Base-by-base conservation (phyloP, 306 rosid genomes). In the Morella rubra region DNA sequence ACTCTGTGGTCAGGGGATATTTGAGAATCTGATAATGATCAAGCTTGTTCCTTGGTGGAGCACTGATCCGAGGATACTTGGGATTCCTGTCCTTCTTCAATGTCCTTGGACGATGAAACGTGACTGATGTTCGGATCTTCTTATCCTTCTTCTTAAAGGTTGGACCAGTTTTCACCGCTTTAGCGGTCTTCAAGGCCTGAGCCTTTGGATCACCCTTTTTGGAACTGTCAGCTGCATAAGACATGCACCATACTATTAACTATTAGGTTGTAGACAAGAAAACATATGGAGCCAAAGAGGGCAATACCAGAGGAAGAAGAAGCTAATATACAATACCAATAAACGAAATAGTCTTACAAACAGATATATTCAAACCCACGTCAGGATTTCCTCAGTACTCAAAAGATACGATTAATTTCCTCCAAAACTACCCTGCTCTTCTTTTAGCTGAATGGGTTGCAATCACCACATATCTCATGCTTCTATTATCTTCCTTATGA, bases 1-100 rank as follows among this genome's bases (percentile, higher is more conserved):
- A 93, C 49, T 93, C 97, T 0, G 97, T 93, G 51, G 97, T 93
- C 18, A 93, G 94, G 62, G 97, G 97, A 78, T 52, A 93, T 55
- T 90, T 89, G 24, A 93, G 81, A 37, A 90, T 90, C 75, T 90
- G 96, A 72, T 93, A 90, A 44, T 87, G 94, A 41, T 93, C 97
- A 49, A 93, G 96, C 82, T 93, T 93, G 72, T 93, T 89, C 88
- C 97, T 89, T 3, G 93, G 89, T 1, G 92, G 79, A n/a, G 96
- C 97, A 81, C 97, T 93, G 18, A 87, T 79, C 5, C 96, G 92
- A 49, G 97, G 97, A 73, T 93, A 93, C 59, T 93, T 93, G 0
- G 97, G 97, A 65, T 76, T 90, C 81, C 97, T 90, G 2, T 81
- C 88, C 81, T 85, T 85, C 59, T 84, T 85, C 78, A 87, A 73